A percentile compares a stretch with the other conserved stretches of the same genome.
These are phyloP conservation scores for Pisolithus orientalis DNA, from an alignment of 768 basidiomycete species.

Conservation along the genomic window DNA sequence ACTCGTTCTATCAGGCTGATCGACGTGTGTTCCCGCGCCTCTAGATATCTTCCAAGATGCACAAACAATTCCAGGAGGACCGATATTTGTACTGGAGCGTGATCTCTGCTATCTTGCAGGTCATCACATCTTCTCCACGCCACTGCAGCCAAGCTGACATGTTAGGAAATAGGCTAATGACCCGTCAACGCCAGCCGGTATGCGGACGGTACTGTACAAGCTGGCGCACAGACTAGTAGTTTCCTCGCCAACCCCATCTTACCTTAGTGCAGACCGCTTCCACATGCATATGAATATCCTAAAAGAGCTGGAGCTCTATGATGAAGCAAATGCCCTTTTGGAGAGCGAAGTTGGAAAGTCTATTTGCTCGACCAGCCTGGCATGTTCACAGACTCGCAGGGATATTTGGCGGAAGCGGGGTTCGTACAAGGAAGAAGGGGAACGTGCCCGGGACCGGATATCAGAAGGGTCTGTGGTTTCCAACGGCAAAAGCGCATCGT, in stretches of 20 bases:
- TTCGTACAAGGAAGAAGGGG: constrained; percentile 54
- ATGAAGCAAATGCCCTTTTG: constrained; percentile 65
- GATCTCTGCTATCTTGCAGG: constrained; percentile 77
- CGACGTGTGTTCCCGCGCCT: not conserved
- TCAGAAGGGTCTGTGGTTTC: constrained; percentile 45
- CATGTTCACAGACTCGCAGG: constrained; percentile 69
- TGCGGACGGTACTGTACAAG: constrained; percentile 66
- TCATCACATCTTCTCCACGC: constrained; percentile 18
- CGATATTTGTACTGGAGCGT: constrained; percentile 81
- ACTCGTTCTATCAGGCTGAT: constrained; percentile 1
- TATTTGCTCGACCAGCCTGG: constrained; percentile 64
- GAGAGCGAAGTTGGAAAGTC: constrained; percentile 61
- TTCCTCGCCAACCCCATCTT: constrained; percentile 57
- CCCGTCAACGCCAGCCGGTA: constrained; percentile 47
- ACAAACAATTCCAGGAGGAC: constrained; percentile 79
- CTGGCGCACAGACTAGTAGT: constrained; percentile 71
- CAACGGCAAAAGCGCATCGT: constrained; percentile 3
- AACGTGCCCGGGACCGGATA: constrained; percentile 53
- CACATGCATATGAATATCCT: constrained; percentile 70
- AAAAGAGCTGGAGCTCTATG: constrained; percentile 57
- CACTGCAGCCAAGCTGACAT: constrained; percentile 7
- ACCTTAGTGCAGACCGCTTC: constrained; percentile 67
- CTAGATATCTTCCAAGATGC: constrained; percentile 74
- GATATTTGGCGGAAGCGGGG: constrained; percentile 60
- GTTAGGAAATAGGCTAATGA: constrained; percentile 59